phyloP scores from a whole-genome alignment of 805 yeast species.

The Schwanniomyces pseudopolymorphus region DNA sequence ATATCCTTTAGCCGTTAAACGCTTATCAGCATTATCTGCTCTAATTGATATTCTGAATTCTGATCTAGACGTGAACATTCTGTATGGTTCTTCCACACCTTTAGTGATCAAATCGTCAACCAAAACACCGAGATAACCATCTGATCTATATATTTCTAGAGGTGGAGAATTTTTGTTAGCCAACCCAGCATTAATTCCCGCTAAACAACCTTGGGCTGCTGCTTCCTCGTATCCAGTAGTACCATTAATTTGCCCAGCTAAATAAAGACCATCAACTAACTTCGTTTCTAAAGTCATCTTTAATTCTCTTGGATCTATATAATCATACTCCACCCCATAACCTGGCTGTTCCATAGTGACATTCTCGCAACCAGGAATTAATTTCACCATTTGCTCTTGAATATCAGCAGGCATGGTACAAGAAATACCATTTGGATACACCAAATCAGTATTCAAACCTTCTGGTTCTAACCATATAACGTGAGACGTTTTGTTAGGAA shows the following conservation, averaged over 20 bases:
- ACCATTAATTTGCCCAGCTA: conserved; percentile 98
- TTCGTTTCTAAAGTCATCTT: conserved; percentile 79
- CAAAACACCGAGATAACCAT: conserved; percentile 89
- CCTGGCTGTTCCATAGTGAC: conserved; percentile 93
- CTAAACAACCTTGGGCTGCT: conserved; percentile 92
- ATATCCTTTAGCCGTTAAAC: conserved; percentile 73
- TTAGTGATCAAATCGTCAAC: conserved; percentile 92
- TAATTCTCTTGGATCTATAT: conserved; percentile 89
- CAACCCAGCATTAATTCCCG: conserved; percentile 94
- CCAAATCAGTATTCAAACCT: conserved; percentile 81
- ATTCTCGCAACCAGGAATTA: conserved; percentile 87
- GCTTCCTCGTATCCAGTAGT: conserved; percentile 99
- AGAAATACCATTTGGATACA: conserved; percentile 95
- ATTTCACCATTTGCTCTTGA: conserved; percentile 67
- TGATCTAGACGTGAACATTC: conserved; percentile 96
- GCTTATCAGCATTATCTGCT: conserved; percentile 88
- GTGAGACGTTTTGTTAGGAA: conserved; percentile 73
- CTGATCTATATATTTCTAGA: conserved; percentile 64
- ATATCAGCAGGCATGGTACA: conserved; percentile 95
- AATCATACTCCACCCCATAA: conserved; percentile 98
- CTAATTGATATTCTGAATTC: conserved; percentile 89
- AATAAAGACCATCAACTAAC: conserved; percentile 67
- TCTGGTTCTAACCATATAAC: conserved; percentile 96
- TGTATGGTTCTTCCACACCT: conserved; percentile 95
- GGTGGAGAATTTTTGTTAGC: conserved; percentile 38